Evolutionary conservation across 2,329 filamentous ascomycete species (phyloP).

Genomic region (Aspergillus sp.): DNA sequence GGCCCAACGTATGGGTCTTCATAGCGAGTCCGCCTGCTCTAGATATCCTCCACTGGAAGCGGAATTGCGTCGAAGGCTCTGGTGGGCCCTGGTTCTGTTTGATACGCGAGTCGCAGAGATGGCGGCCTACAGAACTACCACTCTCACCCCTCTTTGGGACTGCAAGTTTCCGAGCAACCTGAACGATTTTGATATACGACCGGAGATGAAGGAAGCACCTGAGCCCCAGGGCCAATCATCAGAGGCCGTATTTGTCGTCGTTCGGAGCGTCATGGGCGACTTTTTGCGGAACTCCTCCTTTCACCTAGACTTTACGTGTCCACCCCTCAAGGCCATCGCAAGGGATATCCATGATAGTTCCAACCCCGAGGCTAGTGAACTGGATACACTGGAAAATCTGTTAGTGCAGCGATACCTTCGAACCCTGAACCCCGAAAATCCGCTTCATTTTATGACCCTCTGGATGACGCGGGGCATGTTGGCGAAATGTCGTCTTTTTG

Average conservation of each 20-base stretch:
- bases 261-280: slow-evolving; percentile 45
- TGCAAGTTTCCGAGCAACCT: slow-evolving; percentile 44
- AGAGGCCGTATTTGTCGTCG: slow-evolving; percentile 46
- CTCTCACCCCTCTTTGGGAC: slow-evolving; percentile 46
- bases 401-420: slow-evolving; percentile 51
- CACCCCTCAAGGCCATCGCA: slow-evolving; percentile 35
- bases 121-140: slow-evolving; percentile 49
- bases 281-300: slow-evolving; percentile 40
- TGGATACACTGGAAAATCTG: slow-evolving; percentile 39
- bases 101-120: slow-evolving; percentile 70
- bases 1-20: slow-evolving; percentile 67
- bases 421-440: slow-evolving; percentile 41
- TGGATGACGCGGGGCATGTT: slow-evolving; percentile 48
- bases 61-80: slow-evolving; percentile 69
- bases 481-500: slow-evolving; percentile 52
- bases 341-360: neutral
- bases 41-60: slow-evolving; percentile 55
- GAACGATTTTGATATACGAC: slow-evolving; percentile 42
- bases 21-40: slow-evolving; percentile 58
- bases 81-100: slow-evolving; percentile 71
- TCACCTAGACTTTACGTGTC: slow-evolving; percentile 50
- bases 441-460: slow-evolving; percentile 50
- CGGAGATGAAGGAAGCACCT: slow-evolving; percentile 40
- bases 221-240: slow-evolving; percentile 31
- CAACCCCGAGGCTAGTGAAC: slow-evolving; percentile 20